phyloP scores from a whole-genome alignment of 2,329 filamentous ascomycete genomes.

The Mycosphaerella arachidis region DNA sequence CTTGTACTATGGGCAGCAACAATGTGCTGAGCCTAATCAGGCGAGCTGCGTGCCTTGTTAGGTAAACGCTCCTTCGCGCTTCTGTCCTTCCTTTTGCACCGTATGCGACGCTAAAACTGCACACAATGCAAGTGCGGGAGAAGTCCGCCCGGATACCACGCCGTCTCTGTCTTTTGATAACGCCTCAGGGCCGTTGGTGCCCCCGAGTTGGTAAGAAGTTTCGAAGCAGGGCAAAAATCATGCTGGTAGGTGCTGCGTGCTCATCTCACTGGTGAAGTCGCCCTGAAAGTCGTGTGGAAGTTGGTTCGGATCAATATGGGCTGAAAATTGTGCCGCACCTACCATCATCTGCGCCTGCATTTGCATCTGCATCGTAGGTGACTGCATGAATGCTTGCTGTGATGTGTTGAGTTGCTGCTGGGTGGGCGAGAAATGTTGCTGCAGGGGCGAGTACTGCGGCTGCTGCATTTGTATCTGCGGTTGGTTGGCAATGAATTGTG shows the following conservation, averaged over 20 bases:
- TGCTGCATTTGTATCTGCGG: neutral
- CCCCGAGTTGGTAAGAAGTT: neutral
- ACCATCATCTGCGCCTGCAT: neutral
- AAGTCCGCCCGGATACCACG: too few relatives aligned
- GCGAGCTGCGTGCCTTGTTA: too few relatives aligned
- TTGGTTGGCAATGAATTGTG: neutral
- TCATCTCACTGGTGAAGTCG: neutral
- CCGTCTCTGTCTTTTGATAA: too few relatives aligned
- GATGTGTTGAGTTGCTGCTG: neutral
- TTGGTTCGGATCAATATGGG: neutral
- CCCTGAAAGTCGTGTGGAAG: neutral
- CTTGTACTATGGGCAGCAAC: too few relatives aligned
- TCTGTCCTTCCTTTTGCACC: too few relatives aligned
- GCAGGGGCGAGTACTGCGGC: slow-evolving; percentile 5
- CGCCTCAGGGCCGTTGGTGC: too few relatives aligned
- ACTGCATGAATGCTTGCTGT: slow-evolving; percentile 2
- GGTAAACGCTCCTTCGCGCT: too few relatives aligned
- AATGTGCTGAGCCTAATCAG: too few relatives aligned
- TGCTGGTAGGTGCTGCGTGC: neutral
- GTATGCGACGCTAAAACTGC: too few relatives aligned
- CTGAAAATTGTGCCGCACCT: neutral
- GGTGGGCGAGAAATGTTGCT: slow-evolving; percentile 1
- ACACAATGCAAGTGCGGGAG: too few relatives aligned
- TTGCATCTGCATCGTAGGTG: neutral
- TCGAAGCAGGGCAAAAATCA: neutral